A percentile compares a stretch with the other conserved stretches of the same genome.
Conservation (phyloP, 2,329 filamentous ascomycete species). For the Nemania serpens region DNA sequence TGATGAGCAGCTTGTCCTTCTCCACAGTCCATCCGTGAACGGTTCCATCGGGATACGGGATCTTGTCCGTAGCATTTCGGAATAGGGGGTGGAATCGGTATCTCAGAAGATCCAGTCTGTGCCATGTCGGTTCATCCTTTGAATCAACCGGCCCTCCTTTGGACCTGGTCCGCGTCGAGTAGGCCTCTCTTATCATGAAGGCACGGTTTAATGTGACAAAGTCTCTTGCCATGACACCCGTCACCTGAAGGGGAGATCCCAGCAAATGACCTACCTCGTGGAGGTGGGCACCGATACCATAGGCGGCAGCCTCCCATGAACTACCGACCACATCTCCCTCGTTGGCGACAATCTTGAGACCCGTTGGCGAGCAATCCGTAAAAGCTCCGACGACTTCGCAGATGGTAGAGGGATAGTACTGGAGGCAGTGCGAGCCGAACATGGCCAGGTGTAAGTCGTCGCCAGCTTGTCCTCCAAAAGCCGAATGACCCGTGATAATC, state of each 20-base stretch:
- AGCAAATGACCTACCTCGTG: conserved; percentile 91
- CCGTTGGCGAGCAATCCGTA: conserved; percentile 86
- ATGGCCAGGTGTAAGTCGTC: conserved; percentile 80
- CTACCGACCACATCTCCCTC: conserved; percentile 86
- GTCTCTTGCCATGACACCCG: conserved; percentile 89
- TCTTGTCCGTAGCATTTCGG: conserved; percentile 75
- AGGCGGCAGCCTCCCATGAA: conserved; percentile 93
- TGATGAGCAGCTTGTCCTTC: conserved; percentile 73
- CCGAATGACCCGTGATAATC: conserved; percentile 78
- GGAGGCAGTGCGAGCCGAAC: conserved; percentile 89
- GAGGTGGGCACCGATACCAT: conserved; percentile 90
- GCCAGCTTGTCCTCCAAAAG: conserved; percentile 75
- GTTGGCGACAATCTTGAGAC: conserved; percentile 79
- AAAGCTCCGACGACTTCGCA: conserved; percentile 92
- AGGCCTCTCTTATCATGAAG: conserved; percentile 81
- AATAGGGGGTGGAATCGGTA: conserved; percentile 93
- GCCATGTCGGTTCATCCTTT: conserved; percentile 88
- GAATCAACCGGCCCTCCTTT: conserved; percentile 76
- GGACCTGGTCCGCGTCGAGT: conserved; percentile 82
- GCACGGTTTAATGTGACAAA: conserved; percentile 84
- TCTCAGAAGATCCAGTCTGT: conserved; percentile 83
- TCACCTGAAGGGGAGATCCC: conserved; percentile 87
- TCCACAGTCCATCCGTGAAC: conserved; percentile 88
- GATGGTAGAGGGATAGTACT: conserved; percentile 86
- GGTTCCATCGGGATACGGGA: conserved; percentile 69